Conservation (phyloP, 139 green algal genomes). For the Dunaliella sp. region DNA sequence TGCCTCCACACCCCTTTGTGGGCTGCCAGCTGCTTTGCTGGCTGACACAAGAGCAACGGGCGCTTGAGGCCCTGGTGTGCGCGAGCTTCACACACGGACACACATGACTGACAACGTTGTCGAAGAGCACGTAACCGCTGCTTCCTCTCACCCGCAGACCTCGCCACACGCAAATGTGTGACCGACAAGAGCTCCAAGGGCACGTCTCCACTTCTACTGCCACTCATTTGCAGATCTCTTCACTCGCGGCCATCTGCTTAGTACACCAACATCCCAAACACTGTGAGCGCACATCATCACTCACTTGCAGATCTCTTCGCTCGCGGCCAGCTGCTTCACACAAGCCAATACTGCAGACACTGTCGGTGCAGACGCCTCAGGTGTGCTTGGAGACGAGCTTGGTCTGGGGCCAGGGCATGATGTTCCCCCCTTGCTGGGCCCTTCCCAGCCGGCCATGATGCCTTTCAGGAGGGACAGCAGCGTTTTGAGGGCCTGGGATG, state of each 20-base stretch:
- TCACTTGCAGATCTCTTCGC: slow-evolving; percentile 46
- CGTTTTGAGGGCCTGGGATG: neutral
- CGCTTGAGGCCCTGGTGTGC: too few relatives aligned
- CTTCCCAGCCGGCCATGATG: slow-evolving; percentile 1
- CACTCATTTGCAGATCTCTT: neutral
- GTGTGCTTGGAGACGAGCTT: neutral
- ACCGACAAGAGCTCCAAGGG: too few relatives aligned
- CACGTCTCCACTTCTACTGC: too few relatives aligned
- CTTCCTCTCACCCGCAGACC: too few relatives aligned
- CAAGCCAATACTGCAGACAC: slow-evolving; percentile 11
- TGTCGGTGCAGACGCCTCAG: neutral
- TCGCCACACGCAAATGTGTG: too few relatives aligned
- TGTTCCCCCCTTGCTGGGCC: too few relatives aligned
- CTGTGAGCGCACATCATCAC: neutral
- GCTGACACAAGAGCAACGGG: too few relatives aligned
- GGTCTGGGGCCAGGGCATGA: neutral
- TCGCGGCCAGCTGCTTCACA: slow-evolving; percentile 32
- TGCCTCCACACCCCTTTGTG: too few relatives aligned
- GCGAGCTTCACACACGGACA: too few relatives aligned
- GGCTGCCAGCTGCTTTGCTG: too few relatives aligned
- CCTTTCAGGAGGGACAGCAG: slow-evolving; percentile 3
- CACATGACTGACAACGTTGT: too few relatives aligned
- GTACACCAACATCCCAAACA: neutral
- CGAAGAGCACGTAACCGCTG: too few relatives aligned
- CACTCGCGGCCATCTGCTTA: neutral